Percentiles rank a stretch among this genome's conserved stretches.
phyloP scores from a whole-genome alignment of 2,329 filamentous ascomycete genomes.

The Fonsecaea nubica region DNA sequence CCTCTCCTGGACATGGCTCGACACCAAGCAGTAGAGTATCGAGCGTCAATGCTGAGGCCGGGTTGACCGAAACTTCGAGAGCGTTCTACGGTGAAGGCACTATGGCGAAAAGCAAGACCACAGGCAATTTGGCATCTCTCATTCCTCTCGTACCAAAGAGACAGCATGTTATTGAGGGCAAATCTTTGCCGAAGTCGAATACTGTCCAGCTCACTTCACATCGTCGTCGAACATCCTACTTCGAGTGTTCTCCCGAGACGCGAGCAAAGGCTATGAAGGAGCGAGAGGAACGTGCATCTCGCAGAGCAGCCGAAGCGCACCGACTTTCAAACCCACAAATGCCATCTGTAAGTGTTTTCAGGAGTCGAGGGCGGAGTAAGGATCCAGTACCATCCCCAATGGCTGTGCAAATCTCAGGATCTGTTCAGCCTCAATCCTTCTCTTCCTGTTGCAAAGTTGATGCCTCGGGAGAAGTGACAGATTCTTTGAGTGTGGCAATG shows the following conservation, averaged over 20 bases:
- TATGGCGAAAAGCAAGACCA: constrained; percentile 38
- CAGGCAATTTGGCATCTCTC: constrained; percentile 33
- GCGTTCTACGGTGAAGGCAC: constrained; percentile 26
- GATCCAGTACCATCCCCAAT: constrained; percentile 5
- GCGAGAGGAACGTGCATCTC: constrained; percentile 23
- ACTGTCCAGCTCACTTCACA: constrained; percentile 9
- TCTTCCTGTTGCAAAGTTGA: constrained; percentile 1
- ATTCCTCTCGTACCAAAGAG: constrained; percentile 26
- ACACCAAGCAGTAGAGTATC: constrained; percentile 30
- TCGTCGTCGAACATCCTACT: constrained; percentile 22
- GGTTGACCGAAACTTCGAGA: constrained; percentile 16
- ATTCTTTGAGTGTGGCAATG: constrained; percentile 20
- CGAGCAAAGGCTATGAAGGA: constrained; percentile 22
- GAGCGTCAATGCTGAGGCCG: constrained; percentile 33
- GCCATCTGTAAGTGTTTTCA: neutral
- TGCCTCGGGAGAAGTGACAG: constrained; percentile 1
- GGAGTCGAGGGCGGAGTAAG: constrained; percentile 8
- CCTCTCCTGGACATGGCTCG: constrained; percentile 18
- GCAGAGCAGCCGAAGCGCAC: constrained; percentile 20
- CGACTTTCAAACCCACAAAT: constrained; percentile 19
- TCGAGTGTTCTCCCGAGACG: constrained; percentile 28
- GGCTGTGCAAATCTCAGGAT: neutral
- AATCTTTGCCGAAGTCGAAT: constrained; percentile 9
- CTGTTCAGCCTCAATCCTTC: neutral
- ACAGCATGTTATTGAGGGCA: constrained; percentile 5